These are phyloP conservation scores for Chrysoporthe deuterocubensis DNA, from an alignment of 2,329 filamentous ascomycete species.

Conservation along the genomic window DNA sequence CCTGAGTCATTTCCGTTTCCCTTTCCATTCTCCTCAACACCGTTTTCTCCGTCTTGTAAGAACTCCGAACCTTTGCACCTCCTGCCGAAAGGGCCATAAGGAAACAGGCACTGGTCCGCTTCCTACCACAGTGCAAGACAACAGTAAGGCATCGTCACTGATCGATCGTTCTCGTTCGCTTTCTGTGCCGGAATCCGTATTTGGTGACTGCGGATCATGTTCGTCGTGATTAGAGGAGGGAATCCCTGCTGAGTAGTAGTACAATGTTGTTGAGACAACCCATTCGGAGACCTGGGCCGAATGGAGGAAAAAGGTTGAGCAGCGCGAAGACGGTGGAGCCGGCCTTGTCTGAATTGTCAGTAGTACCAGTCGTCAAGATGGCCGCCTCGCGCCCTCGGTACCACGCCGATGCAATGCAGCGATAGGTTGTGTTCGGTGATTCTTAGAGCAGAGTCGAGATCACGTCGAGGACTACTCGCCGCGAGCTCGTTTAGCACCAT, in stretches of 20 bases:
- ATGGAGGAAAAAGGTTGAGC: background rate
- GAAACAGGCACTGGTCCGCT: background rate
- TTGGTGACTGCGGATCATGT: background rate
- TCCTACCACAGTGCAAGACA: background rate
- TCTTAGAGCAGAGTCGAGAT: background rate
- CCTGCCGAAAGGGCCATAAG: background rate
- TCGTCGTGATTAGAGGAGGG: background rate
- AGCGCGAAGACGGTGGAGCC: background rate
- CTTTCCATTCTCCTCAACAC: background rate
- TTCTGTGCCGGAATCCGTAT: background rate
- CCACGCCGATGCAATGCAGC: background rate
- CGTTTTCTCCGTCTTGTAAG: background rate
- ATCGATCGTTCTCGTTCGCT: background rate
- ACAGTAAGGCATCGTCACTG: background rate
- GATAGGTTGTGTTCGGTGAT: background rate
- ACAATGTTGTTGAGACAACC: background rate
- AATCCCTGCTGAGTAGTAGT: background rate
- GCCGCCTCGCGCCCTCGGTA: background rate
- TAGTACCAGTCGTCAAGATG: background rate
- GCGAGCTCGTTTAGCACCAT: constrained; percentile 78
- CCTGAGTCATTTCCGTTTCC: background rate
- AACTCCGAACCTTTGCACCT: background rate
- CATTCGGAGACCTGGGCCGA: background rate
- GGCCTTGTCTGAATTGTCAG: background rate
- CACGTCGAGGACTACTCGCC: constrained; percentile 58